Percentiles rank a stretch among this genome's conserved stretches.
phyloP scores from a whole-genome alignment of 2,329 filamentous ascomycete genomes.

The Exophiala phaeomuriformis region DNA sequence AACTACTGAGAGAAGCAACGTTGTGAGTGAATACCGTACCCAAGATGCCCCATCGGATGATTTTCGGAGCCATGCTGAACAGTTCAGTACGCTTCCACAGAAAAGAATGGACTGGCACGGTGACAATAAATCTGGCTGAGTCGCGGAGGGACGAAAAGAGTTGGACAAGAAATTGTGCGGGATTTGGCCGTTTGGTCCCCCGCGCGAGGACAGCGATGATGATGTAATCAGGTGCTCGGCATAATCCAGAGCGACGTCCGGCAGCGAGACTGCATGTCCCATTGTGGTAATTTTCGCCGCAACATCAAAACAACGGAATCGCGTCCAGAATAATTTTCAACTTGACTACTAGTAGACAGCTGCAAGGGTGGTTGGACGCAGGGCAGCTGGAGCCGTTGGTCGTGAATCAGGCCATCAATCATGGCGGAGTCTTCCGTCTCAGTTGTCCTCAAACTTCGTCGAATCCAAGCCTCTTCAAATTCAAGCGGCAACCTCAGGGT shows the following conservation, averaged over 20 bases:
- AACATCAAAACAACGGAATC: too few species aligned
- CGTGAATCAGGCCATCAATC: too few species aligned
- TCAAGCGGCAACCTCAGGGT: constrained; percentile 9
- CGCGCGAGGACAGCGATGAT: background rate
- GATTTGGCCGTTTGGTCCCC: background rate
- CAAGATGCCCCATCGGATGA: constrained; percentile 16
- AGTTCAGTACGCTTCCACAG: background rate
- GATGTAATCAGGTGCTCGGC: background rate
- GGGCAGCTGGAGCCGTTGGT: too few species aligned
- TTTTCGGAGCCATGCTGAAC: constrained; percentile 4
- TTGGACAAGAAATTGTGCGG: background rate
- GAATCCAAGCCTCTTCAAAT: background rate
- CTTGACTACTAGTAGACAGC: too few species aligned
- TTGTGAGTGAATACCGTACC: background rate
- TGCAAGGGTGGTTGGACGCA: too few species aligned
- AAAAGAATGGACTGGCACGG: too few species aligned
- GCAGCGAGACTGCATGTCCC: too few species aligned
- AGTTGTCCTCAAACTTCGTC: too few species aligned
- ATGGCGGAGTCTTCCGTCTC: too few species aligned
- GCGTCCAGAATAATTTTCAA: too few species aligned
- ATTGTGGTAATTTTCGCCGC: background rate
- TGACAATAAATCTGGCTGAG: background rate
- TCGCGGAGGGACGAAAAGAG: background rate
- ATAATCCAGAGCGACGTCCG: too few species aligned
- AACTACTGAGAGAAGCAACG: background rate